These are phyloP conservation scores for Phoma sp. DNA, from an alignment of 2,329 filamentous ascomycete genomes.

Conservation along the genomic window DNA sequence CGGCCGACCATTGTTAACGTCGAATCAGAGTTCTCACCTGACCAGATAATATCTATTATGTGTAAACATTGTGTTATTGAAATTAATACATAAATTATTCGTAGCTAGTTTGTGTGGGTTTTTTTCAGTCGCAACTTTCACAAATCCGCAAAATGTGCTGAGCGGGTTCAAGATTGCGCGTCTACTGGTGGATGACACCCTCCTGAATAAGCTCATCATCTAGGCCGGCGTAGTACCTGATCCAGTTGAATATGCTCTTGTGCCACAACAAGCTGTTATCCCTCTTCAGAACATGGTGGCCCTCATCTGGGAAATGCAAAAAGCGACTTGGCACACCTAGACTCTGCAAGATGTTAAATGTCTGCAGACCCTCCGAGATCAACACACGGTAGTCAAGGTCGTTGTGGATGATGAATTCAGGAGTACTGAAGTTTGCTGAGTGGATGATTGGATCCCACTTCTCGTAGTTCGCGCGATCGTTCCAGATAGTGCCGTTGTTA, in stretches of 20 bases:
- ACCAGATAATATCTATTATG: neutral
- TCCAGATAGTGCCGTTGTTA: conserved; percentile 50
- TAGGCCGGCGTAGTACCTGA: conserved; percentile 41
- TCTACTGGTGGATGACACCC: conserved; percentile 43
- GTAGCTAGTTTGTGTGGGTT: neutral
- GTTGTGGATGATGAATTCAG: conserved; percentile 91
- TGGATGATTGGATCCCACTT: conserved; percentile 65
- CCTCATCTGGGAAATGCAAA: conserved; percentile 80
- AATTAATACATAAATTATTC: neutral
- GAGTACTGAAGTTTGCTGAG: conserved; percentile 78
- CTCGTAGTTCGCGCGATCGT: conserved; percentile 58
- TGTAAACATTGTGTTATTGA: neutral
- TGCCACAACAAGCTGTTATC: conserved; percentile 94
- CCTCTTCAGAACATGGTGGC: conserved; percentile 83
- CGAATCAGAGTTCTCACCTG: no score
- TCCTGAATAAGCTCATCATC: conserved; percentile 42
- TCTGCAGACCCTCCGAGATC: conserved; percentile 80
- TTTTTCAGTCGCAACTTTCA: no score
- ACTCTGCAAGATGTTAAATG: conserved; percentile 86
- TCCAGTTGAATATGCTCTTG: conserved; percentile 53
- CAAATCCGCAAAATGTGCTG: no score
- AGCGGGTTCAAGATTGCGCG: no score
- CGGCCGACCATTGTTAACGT: no score
- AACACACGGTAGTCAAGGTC: conserved; percentile 85
- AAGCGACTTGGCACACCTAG: conserved; percentile 77